Base-by-base conservation (phyloP, 108 stramenopile genomes). In the Cyclotella choctawhatcheeana region DNA sequence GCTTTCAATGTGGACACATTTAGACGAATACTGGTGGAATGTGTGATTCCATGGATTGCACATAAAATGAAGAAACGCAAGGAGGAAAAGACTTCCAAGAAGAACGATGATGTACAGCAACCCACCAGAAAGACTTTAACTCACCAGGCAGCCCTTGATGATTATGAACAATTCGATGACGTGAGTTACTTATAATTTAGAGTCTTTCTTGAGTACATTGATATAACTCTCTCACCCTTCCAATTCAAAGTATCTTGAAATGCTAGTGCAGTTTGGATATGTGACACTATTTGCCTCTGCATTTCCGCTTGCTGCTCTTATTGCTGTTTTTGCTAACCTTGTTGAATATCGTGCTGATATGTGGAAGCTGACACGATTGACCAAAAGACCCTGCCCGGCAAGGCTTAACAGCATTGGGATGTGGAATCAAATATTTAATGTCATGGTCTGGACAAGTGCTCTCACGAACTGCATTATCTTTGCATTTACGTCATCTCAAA, bases 231-330 rank as follows among this genome's bases (percentile, higher is more conserved):
- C 33, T 27, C 26, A 24, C 2, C 17, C 27, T 33, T 69, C n/a
- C n/a, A n/a, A n/a, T n/a, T n/a, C n/a, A n/a, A 91, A 92, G 62
- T 92, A 88, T 68, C 86, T 94, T 69, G 93, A 95, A 62, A 91
- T 92, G 65, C 35, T 92, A 27, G 92, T 95, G 47, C 85, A 95
- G 52, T 86, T 92, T 60, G 91, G 91, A 26, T 95, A 95, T 71
- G 86, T 91, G 25, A 92, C 90, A 8, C 55, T 95, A 32, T 95
- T 95, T 71, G 93, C 93, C 0, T 82, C 85, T 5, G 93, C 91
- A 3, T 95, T 88, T 67, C 93, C 93, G 0, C 61, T 92, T 65
- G 89, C 91, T 21, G 64, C 90, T 10, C 43, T 91, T n/a, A 55
- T 92, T 43, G 80, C 85, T 40, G 67, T 85, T n/a, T 52, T 84